Evolutionary conservation across 2,329 filamentous ascomycete genomes (phyloP), one percentile per base, ranked within the genome.

Genomic region (Curvularia sp.): DNA sequence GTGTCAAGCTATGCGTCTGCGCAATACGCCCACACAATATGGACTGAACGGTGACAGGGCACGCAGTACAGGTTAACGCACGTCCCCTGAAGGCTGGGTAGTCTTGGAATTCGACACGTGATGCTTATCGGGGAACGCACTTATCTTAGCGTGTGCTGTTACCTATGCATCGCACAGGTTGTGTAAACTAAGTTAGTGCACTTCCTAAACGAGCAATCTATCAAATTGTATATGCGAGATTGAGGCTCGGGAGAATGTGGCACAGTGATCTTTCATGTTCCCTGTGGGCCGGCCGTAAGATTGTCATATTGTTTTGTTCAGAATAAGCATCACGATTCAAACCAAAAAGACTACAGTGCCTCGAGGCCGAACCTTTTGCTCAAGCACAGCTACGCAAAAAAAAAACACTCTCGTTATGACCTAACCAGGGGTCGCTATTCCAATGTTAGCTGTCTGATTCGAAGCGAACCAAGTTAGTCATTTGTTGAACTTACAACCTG

Each of bases 341-440:
- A n/a, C n/a, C 8, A 13, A 9, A 4, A 27, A 43, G 23, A 9
- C 13, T n/a, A 9, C 23, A 43, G 2, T n/a, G 15, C 41, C 41
- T 43, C 7, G 23, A 27, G 23, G 41, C 21, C 27, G 41, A 43
- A 15, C 23, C 8, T 43, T 3, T 21, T 27, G 13, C n/a, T 27
- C 15, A 27, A 43, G 21, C 21, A 15, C 15, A 7, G 9, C 23
- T 36, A 36, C 18, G 36, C 47, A 58, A 61, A 60, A 55, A 63
- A 45, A 38, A 47, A 45, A n/a, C n/a, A n/a, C n/a, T n/a, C n/a
- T 39, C 36, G 5, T 49, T 30, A 9, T 67, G 64, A 68, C 65
- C 65, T 63, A 61, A 62, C 64, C 65, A 68, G 65, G 65, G 65
- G 65, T 68, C 65, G 65, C 55, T 61, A 3, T 49, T 0, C 1